A percentile compares a stretch with the other conserved stretches of the same genome.
These are phyloP conservation scores for Coemansia sp. DNA, from an alignment of 192 early-diverging fungal genomes.

Conservation along the genomic window DNA sequence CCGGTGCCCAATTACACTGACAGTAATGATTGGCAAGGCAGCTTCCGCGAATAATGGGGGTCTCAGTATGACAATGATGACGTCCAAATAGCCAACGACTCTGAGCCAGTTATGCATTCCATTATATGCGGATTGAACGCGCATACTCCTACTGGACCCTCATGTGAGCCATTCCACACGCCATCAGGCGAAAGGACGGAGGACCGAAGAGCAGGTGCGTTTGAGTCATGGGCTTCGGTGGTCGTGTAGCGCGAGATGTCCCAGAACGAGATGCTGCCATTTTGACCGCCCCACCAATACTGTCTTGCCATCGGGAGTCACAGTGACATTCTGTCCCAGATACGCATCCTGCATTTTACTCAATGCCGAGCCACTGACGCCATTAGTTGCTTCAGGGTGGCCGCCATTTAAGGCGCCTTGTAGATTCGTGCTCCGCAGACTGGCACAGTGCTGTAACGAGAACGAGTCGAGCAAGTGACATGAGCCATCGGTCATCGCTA, in stretches of 20 bases:
- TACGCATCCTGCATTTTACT: conserved; percentile 18
- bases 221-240: neutral
- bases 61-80: neutral
- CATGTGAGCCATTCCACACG: conserved; percentile 37
- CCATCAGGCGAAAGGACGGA: conserved; percentile 22
- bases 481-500: conserved; percentile 27
- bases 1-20: neutral
- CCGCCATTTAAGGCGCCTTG: neutral
- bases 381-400: neutral
- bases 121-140: conserved; percentile 46
- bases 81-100: conserved; percentile 41
- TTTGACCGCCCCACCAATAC: conserved; percentile 26
- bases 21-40: neutral
- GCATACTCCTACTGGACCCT: conserved; percentile 36
- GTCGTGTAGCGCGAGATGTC: conserved; percentile 12
- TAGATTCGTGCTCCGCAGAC: conserved; percentile 1
- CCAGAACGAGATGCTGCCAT: conserved; percentile 44
- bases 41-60: neutral
- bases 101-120: conserved; percentile 44
- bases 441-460: conserved; percentile 4
- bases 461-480: conserved; percentile 28
- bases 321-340: conserved; percentile 35
- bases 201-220: neutral
- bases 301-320: conserved; percentile 42
- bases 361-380: neutral